phyloP scores from a whole-genome alignment of 768 basidiomycete genomes.

The Zangia roseola region DNA sequence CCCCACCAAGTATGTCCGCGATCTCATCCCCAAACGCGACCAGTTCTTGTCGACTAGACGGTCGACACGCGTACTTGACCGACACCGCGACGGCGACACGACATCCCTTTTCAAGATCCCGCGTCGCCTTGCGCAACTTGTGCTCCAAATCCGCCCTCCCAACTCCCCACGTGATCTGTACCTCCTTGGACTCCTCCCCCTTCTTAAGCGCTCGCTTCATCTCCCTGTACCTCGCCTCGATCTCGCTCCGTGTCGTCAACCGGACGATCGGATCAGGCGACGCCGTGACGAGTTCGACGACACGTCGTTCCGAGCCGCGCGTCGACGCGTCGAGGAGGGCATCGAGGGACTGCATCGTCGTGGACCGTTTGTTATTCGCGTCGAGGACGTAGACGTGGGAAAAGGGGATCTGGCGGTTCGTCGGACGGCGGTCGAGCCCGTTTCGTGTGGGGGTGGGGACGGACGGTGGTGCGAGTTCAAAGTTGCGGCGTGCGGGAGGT shows the following conservation, averaged over 20 bases:
- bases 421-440: slow-evolving; percentile 13
- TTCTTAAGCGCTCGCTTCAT: slow-evolving; percentile 34
- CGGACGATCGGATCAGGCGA: slow-evolving; percentile 59
- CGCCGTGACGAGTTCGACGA: slow-evolving; percentile 54
- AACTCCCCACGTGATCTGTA: slow-evolving; percentile 71
- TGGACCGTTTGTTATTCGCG: slow-evolving; percentile 41
- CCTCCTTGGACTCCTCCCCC: slow-evolving; percentile 53
- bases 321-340: slow-evolving; percentile 42
- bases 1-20: slow-evolving; percentile 42
- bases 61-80: slow-evolving; percentile 45
- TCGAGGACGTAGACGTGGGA: slow-evolving; percentile 47
- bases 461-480: neutral
- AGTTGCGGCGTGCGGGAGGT: slow-evolving; percentile 16
- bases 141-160: slow-evolving; percentile 58
- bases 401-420: slow-evolving; percentile 44
- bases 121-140: slow-evolving; percentile 58
- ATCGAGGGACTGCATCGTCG: slow-evolving; percentile 32
- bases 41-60: slow-evolving; percentile 40
- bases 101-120: slow-evolving; percentile 58
- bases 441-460: neutral
- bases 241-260: slow-evolving; percentile 47
- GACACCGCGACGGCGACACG: slow-evolving; percentile 56
- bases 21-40: slow-evolving; percentile 44
- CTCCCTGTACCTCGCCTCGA: slow-evolving; percentile 38
- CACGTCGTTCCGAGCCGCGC: slow-evolving; percentile 37